phyloP scores from a whole-genome alignment of 2,329 filamentous ascomycete genomes.

The Calycina herbarum region DNA sequence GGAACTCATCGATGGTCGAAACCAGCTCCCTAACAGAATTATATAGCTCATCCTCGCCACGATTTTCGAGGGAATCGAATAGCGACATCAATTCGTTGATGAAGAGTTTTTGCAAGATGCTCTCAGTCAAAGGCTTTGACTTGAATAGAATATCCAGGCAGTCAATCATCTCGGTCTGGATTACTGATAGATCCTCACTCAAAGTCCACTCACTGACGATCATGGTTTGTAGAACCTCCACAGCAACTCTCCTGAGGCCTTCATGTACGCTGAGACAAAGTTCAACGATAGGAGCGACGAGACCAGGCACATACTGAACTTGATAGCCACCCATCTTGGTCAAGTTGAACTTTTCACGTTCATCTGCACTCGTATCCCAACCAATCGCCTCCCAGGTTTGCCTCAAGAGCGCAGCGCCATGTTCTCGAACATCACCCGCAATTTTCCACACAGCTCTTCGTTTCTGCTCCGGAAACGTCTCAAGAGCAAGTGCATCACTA shows the following conservation, averaged over 20 bases:
- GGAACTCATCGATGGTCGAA: conserved; percentile 81
- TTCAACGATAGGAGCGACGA: conserved; percentile 89
- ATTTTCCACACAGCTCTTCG: conserved; percentile 97
- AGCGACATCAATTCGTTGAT: conserved; percentile 79
- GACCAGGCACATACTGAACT: conserved; percentile 92
- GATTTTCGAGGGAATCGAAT: conserved; percentile 69
- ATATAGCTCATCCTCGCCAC: conserved; percentile 72
- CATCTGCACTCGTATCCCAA: conserved; percentile 86
- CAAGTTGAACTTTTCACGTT: conserved; percentile 74
- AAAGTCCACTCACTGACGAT: conserved; percentile 97
- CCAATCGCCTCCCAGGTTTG: conserved; percentile 93
- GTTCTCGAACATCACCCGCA: conserved; percentile 89
- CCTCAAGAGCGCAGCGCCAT: conserved; percentile 81
- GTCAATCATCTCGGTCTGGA: conserved; percentile 96
- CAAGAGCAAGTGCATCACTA: conserved; percentile 83
- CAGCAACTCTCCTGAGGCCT: conserved; percentile 82
- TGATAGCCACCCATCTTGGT: conserved; percentile 92
- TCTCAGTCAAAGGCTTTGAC: conserved; percentile 82
- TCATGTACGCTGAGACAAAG: conserved; percentile 95
- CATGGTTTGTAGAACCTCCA: conserved; percentile 95
- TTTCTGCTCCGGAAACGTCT: conserved; percentile 97
- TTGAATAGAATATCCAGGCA: conserved; percentile 90
- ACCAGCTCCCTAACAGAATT: conserved; percentile 76
- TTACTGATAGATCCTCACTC: conserved; percentile 85
- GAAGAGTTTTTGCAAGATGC: conserved; percentile 88